Percentiles rank a stretch among this genome's conserved stretches.
Evolutionary conservation across 305 asterid species (phyloP).

Genomic region (Solanum hybrid): DNA sequence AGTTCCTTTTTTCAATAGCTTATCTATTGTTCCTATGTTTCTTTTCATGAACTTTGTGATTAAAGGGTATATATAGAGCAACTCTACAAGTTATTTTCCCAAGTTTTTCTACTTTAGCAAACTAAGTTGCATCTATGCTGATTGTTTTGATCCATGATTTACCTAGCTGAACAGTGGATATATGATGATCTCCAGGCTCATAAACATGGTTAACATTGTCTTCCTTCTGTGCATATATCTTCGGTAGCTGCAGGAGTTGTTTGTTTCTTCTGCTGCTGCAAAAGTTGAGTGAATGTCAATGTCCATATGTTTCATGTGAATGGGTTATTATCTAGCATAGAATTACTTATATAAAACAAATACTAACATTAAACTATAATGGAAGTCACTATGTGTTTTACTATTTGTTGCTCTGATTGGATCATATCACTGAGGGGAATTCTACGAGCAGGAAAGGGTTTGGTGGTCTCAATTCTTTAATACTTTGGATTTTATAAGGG

Average conservation of each 20-base stretch:
- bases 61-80: neutral
- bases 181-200: neutral
- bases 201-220: neutral
- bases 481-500: neutral
- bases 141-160: neutral
- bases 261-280: neutral
- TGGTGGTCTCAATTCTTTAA: neutral
- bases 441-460: neutral
- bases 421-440: neutral
- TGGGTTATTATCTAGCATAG: neutral
- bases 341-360: neutral
- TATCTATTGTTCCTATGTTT: neutral
- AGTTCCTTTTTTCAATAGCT: conserved; percentile 18
- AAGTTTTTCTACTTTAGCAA: neutral
- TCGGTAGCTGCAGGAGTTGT: neutral
- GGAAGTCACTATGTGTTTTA: neutral
- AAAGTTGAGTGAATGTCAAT: neutral
- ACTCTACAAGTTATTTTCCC: neutral
- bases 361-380: neutral
- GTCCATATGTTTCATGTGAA: neutral
- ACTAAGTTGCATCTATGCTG: neutral
- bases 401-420: neutral
- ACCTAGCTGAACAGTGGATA: neutral
- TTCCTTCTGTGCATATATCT: neutral
- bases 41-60: neutral